These are phyloP conservation scores for Ustilago trichophora DNA, from an alignment of 1,284 basidiomycete species.

Conservation along the genomic window DNA sequence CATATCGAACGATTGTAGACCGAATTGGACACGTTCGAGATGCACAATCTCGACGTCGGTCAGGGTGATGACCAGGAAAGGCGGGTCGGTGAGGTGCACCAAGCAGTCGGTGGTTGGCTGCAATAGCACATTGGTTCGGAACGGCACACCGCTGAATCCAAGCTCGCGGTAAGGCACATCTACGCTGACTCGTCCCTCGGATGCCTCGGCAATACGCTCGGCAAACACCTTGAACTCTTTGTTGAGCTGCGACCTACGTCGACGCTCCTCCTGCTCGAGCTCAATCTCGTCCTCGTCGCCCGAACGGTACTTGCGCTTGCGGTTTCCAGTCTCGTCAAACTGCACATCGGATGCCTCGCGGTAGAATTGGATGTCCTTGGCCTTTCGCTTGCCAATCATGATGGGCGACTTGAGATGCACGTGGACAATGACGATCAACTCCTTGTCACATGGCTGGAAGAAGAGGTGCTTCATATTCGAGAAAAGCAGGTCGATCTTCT, in stretches of 20 bases:
- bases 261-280: conserved; percentile 95
- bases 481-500: conserved; percentile 75
- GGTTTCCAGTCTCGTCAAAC: conserved; percentile 98
- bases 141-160: conserved; percentile 96
- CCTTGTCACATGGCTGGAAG: conserved; percentile 98
- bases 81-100: conserved; percentile 92
- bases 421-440: conserved; percentile 93
- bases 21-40: conserved; percentile 95
- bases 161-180: conserved; percentile 98
- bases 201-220: conserved; percentile 87
- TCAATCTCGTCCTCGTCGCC: conserved; percentile 99
- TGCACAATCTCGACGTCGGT: conserved; percentile 96
- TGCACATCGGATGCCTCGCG: conserved; percentile 97
- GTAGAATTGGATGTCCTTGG: conserved; percentile 98
- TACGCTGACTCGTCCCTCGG: conserved; percentile 82
- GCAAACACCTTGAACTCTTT: conserved; percentile 95
- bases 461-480: conserved; percentile 98
- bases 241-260: conserved; percentile 86
- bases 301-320: conserved; percentile 94
- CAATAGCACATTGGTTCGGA: conserved; percentile 90
- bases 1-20: conserved; percentile 95
- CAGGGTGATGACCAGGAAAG: conserved; percentile 94
- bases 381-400: conserved; percentile 98
- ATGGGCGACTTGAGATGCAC: conserved; percentile 94
- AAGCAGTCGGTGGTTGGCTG: conserved; percentile 97